Conservation (phyloP, 768 basidiomycete genomes). For the Phanerochaete carnosa region DNA sequence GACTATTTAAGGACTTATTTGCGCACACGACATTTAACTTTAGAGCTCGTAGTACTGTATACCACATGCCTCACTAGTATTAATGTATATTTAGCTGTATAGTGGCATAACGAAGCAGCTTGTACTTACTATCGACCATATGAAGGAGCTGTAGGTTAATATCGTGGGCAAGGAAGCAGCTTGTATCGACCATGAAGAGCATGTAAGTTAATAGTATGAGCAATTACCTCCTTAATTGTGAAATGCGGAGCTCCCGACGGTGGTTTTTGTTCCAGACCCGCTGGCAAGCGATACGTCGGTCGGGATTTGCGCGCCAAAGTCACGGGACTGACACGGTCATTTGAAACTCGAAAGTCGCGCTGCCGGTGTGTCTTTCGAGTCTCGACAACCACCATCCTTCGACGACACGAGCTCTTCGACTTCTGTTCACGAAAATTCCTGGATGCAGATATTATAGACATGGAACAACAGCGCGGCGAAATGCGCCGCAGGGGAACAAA, state of each 20-base stretch:
- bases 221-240: too few species aligned
- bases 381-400: neutral
- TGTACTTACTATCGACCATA: too few species aligned
- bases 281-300: too few species aligned
- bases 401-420: neutral
- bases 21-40: neutral
- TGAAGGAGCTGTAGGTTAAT: too few species aligned
- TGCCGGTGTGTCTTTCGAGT: neutral
- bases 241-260: too few species aligned
- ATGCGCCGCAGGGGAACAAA: slow-evolving; percentile 12
- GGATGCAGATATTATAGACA: neutral
- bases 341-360: neutral
- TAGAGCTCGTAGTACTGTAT: neutral
- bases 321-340: neutral
- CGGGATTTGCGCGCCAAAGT: neutral
- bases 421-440: neutral
- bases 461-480: neutral
- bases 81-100: too few species aligned
- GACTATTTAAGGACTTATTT: slow-evolving; percentile 31
- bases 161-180: too few species aligned
- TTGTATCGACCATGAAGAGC: too few species aligned
- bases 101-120: too few species aligned
- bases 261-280: too few species aligned
- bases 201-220: too few species aligned
- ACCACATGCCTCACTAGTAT: neutral